Evolutionary conservation across 2,329 filamentous ascomycete species (phyloP).

Genomic region (Chaetomium olivaceum): DNA sequence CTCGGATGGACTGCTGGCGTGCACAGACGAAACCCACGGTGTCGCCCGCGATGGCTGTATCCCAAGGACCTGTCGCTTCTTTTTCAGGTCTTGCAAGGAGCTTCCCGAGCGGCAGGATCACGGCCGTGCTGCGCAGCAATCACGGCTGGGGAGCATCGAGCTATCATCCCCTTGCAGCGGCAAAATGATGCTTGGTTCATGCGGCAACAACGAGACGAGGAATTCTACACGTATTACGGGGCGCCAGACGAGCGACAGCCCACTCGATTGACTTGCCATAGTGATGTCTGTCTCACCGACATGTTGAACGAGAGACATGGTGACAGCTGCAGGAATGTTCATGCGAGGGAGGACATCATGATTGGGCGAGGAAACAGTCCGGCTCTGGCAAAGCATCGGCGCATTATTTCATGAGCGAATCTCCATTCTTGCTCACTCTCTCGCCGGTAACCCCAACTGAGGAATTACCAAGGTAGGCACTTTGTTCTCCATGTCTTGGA

Average conservation of each 20-base stretch:
- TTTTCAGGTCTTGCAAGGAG: slow-evolving; percentile 11
- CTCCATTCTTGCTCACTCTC: slow-evolving; percentile 12
- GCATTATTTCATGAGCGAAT: slow-evolving; percentile 9
- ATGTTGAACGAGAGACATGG: slow-evolving; percentile 8
- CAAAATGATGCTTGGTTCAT: slow-evolving; percentile 28
- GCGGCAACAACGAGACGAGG: slow-evolving; percentile 20
- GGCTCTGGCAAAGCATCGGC: slow-evolving; percentile 24
- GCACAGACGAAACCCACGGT: not conserved
- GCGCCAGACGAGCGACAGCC: slow-evolving; percentile 29
- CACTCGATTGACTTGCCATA: slow-evolving; percentile 11
- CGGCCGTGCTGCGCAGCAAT: slow-evolving; percentile 12
- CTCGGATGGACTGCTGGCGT: not conserved
- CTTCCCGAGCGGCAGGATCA: slow-evolving; percentile 25
- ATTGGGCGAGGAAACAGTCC: slow-evolving; percentile 25
- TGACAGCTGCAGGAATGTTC: slow-evolving; percentile 16
- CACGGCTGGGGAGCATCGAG: slow-evolving; percentile 13
- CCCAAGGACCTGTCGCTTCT: not conserved
- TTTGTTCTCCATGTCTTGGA: slow-evolving; percentile 9
- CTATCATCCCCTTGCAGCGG: slow-evolving; percentile 26
- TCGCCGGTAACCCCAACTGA: not conserved
- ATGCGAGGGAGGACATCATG: slow-evolving; percentile 6
- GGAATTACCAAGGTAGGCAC: not conserved
- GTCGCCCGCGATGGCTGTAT: not conserved
- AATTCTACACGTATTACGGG: not conserved
- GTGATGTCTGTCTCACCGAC: slow-evolving; percentile 24